Evolutionary conservation across 306 rosid genomes (phyloP).

Genomic region (Abrus precatorius): DNA sequence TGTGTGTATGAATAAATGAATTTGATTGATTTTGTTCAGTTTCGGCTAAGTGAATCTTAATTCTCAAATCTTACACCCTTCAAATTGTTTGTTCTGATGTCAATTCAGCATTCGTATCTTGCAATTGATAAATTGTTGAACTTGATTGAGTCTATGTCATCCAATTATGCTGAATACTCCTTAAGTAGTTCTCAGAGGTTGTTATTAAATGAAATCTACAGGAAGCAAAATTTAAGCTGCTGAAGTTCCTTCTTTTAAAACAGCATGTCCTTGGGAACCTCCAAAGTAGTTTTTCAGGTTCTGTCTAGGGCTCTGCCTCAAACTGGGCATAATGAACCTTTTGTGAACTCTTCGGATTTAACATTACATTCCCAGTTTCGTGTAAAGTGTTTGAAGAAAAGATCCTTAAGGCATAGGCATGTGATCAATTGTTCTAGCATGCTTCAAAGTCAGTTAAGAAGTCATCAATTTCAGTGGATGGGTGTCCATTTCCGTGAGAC

Average conservation of each 20-base stretch:
- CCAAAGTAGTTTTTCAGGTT: conserved; percentile 65
- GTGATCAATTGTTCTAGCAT: conserved; percentile 50
- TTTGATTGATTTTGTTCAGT: conserved; percentile 19
- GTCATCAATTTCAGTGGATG: conserved; percentile 46
- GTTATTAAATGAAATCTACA: conserved; percentile 16
- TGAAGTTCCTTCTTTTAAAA: conserved; percentile 31
- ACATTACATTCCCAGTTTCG: conserved; percentile 35
- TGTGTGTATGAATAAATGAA: neutral
- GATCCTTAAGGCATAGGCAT: conserved; percentile 49
- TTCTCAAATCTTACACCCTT: conserved; percentile 12
- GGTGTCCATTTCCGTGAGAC: conserved; percentile 43
- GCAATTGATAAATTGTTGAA: conserved; percentile 12
- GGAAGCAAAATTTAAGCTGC: conserved; percentile 31
- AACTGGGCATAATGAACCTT: conserved; percentile 45
- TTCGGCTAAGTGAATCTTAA: neutral
- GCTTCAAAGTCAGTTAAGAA: conserved; percentile 41
- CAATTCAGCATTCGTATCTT: conserved; percentile 21
- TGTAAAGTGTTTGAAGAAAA: conserved; percentile 57
- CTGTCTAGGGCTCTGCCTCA: conserved; percentile 59
- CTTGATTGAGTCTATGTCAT: neutral
- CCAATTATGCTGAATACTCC: conserved; percentile 22
- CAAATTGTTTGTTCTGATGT: conserved; percentile 9
- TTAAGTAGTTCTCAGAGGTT: conserved; percentile 19
- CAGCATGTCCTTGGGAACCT: conserved; percentile 55
- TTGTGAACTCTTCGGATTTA: conserved; percentile 46